A percentile compares a stretch with the other conserved stretches of the same genome.
These are phyloP conservation scores for Lactifluus rugatus DNA, from an alignment of 768 basidiomycete genomes.

Conservation along the genomic window DNA sequence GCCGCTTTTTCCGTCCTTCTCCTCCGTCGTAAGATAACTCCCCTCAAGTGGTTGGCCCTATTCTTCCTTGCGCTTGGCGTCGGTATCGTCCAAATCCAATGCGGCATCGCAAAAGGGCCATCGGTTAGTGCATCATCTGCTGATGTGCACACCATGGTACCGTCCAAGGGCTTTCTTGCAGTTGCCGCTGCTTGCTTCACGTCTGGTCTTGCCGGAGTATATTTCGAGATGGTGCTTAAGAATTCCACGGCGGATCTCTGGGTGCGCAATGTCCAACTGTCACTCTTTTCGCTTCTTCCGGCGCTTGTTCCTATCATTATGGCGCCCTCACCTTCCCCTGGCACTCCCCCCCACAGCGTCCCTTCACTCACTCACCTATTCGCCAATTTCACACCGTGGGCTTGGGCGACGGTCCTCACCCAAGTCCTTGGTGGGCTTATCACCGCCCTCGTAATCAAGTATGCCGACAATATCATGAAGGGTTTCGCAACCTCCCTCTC, in stretches of 20 bases:
- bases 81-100: slow-evolving; percentile 58
- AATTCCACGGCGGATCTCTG: slow-evolving; percentile 83
- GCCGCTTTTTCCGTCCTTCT: slow-evolving; percentile 81
- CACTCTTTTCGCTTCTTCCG: slow-evolving; percentile 86
- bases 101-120: slow-evolving; percentile 19
- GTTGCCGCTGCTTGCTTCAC: slow-evolving; percentile 90
- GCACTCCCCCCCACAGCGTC: slow-evolving; percentile 24
- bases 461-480: slow-evolving; percentile 84
- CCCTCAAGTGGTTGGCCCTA: slow-evolving; percentile 76
- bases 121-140: background rate
- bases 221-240: slow-evolving; percentile 97
- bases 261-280: slow-evolving; percentile 95
- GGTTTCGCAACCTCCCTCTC: slow-evolving; percentile 93
- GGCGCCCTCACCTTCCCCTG: slow-evolving; percentile 28
- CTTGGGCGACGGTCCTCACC: slow-evolving; percentile 80
- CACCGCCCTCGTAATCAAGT: slow-evolving; percentile 91
- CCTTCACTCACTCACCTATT: slow-evolving; percentile 48
- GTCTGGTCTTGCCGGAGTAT: slow-evolving; percentile 92
- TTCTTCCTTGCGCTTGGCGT: slow-evolving; percentile 82
- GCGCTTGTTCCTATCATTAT: slow-evolving; percentile 72
- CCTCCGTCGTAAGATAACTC: slow-evolving; percentile 63
- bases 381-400: slow-evolving; percentile 81
- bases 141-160: slow-evolving; percentile 54
- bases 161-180: slow-evolving; percentile 79
- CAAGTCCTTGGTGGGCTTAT: slow-evolving; percentile 89